Base-by-base conservation (phyloP, 805 yeast genomes). In the Starmerella apis region DNA sequence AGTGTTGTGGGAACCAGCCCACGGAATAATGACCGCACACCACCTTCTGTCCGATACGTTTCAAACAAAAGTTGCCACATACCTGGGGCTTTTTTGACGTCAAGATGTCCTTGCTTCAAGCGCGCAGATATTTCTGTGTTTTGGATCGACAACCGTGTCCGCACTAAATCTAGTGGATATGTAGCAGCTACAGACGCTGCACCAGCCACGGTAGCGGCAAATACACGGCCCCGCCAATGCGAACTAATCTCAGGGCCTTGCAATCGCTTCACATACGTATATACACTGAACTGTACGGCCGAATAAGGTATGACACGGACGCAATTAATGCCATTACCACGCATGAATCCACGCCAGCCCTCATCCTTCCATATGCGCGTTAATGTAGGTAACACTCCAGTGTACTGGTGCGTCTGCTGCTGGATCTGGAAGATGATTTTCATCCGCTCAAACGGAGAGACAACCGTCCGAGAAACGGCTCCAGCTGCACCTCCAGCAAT, bases 401-500 rank as follows among this genome's bases (percentile, higher is more conserved):
- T 68, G 60, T 78, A 75, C 49, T 50, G 63, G 51, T 49, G 67
- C 52, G 66, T 74, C 1, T 76, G 70, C 10, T 84, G 92, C 66
- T 90, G 96, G 31, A 92, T 79, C 67, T 90, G 98, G 59, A 87
- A 78, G 23, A 90, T 67, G 55, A 92, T 92, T 67, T 90, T 90
- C 58, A 92, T 94, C 58, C 98, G 72, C 65, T 90, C 98, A 66
- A 90, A 80, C 1, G 98, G 98, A 11, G 96, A 85, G 5, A 88
- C 96, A 1, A 83, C 86, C 0, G 97, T 90, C 48, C 97, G 72
- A 1, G 95, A 84, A 28, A 88, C 80, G 23, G 95, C 97, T 51
- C 97, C 98, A 0, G 97, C 98, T 0, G 84, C 74, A 47, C 96
- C 96, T 50, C 98, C 98, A 6, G 96, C 97, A 24, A 88, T 71